Evolutionary conservation across 345 rosid species (phyloP).

Genomic region (Eucalyptus regnans): DNA sequence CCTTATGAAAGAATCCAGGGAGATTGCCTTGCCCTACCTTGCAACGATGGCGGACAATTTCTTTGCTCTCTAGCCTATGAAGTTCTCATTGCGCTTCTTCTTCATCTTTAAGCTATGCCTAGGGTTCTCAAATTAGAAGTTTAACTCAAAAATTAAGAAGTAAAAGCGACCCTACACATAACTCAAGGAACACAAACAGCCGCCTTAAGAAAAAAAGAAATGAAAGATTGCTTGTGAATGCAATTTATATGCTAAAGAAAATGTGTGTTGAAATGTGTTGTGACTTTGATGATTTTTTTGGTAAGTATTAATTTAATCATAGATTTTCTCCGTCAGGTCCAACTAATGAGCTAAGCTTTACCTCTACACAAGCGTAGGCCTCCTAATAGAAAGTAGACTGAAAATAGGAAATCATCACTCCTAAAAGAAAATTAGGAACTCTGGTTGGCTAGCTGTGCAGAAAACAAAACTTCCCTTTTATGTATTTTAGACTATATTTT

Average conservation of each 20-base stretch:
- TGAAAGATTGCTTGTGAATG: background rate
- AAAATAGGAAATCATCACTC: background rate
- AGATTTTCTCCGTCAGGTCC: background rate
- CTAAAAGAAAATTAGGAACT: accelerated
- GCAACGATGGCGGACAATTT: no score
- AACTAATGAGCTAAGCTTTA: background rate
- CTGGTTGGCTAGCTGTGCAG: accelerated
- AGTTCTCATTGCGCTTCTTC: background rate
- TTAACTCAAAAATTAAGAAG: background rate
- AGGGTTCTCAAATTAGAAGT: background rate
- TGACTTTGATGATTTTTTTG: background rate
- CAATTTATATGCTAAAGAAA: background rate
- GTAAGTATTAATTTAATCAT: background rate
- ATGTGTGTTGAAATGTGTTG: background rate
- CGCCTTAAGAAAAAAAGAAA: background rate
- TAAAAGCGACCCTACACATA: background rate
- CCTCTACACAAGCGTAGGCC: background rate
- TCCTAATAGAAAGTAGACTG: background rate
- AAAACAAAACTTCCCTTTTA: background rate
- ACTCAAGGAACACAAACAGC: background rate
- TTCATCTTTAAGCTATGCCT: background rate
- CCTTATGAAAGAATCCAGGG: background rate
- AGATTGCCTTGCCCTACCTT: background rate
- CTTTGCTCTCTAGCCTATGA: background rate
- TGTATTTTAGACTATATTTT: background rate